Conservation (phyloP, 139 green algal genomes). For the Haematococcus lacustris region DNA sequence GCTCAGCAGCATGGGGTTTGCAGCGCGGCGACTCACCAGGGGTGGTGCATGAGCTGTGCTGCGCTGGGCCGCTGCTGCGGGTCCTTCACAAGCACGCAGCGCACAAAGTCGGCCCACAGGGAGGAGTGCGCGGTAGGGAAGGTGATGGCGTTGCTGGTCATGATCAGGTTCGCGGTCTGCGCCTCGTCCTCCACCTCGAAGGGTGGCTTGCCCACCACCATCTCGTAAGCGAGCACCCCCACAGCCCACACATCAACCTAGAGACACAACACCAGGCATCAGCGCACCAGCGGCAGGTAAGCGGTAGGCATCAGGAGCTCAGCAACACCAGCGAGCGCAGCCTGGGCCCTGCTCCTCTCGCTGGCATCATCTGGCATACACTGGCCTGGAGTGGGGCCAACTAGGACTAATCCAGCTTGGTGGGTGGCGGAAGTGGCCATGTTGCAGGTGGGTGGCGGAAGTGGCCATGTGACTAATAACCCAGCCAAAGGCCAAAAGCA, state of each 20-base stretch:
- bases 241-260: conserved; percentile 73
- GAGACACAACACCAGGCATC: neutral
- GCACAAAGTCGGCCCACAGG: conserved; percentile 46
- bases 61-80: conserved; percentile 51
- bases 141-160: conserved; percentile 52
- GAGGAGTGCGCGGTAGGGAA: conserved; percentile 19
- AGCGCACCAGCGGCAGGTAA: no score
- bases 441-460: no score
- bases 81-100: conserved; percentile 53
- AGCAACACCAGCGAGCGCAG: no score
- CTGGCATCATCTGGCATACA: no score
- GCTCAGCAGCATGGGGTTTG: neutral
- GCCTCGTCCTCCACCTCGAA: conserved; percentile 65
- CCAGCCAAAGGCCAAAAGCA: no score
- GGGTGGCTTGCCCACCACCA: conserved; percentile 58
- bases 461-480: no score
- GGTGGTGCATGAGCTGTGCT: conserved; percentile 55
- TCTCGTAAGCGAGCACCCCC: conserved; percentile 78
- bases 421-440: no score
- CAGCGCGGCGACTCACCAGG: conserved; percentile 45
- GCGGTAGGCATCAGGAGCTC: no score
- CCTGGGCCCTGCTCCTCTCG: no score
- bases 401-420: no score
- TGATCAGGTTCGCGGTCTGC: conserved; percentile 69
- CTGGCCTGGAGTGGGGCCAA: no score